Base-by-base conservation (phyloP, 2,329 filamentous ascomycete species). In the Pseudocercospora pini-densiflorae region DNA sequence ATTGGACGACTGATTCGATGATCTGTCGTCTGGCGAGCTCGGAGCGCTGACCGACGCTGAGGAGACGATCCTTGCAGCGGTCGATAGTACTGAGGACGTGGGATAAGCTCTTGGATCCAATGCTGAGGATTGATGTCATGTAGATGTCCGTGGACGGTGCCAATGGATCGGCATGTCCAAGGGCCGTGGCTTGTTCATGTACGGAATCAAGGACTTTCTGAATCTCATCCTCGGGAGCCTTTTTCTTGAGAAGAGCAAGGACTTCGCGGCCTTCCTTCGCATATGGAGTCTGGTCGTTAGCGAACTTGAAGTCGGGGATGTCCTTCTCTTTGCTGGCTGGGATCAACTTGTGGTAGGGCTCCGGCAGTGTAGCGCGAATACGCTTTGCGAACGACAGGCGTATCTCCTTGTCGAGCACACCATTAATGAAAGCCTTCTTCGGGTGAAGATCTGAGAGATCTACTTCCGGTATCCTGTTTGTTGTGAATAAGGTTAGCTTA, bases 81-180 rank as follows among this genome's bases (percentile, higher is more conserved):
- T 99, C 95, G 71, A 99, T 97, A 78, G 92, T 97, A 8, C 94
- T 96, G 16, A 99, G 87, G 3, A 97, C 93, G 79, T 99, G 95
- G 12, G 94, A 97, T 33, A 99, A 87, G 0, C 94, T 97, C 80
- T 99, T 99, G 70, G 92, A 94, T 53, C 95, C 95, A 58, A 97
- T 90, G 80, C 89, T 95, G 82, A 94, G 95, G 71, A 99, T 94
- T 21, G 92, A 90, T 0, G 94, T 99, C 76, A 97, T 90, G 76
- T 97, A 97, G 47, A 93, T 93, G 77, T 98, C 95, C 4, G 93
- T 97, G 69, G 92, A 95, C n/a, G 90, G 86, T 16, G 97, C 87
- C 47, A 95, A 84, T 3, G 93, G 90, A 68, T 97, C 93, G 0
- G 81, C 74, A 33, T 94, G 82, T 4, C 89, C 89, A 54, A 86